Base-by-base conservation (phyloP, 1,284 basidiomycete genomes). In the Psilocybe mexicana region DNA sequence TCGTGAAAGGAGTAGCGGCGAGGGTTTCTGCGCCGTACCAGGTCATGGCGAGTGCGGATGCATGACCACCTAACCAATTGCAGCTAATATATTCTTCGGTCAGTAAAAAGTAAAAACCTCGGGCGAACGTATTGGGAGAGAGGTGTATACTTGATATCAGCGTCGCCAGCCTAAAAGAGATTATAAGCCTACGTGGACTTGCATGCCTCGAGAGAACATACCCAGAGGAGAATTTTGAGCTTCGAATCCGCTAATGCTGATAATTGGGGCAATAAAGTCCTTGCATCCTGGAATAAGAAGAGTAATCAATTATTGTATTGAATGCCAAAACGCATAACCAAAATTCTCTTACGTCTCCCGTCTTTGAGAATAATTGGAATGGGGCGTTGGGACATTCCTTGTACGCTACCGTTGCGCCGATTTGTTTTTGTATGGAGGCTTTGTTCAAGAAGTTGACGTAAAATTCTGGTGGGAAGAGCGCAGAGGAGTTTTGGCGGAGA, bases 201-300 rank as follows among this genome's bases (percentile, higher is more conserved):
- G 10, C 7, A 11, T 12, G 49, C 18, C 6, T 25, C 2, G 5
- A 30, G 25, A 24, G 3, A 3, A 44, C 77, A 26, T 66, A 84
- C 85, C 85, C 85, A 86, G 44, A 86, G 80, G 6, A 87, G 72
- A 25, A 81, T 77, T 67, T 81, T 84, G 54, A 86, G 65, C n/a
- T 75, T 67, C 23, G 82, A 81, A 64, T 86, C 73, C 0, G 74
- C 84, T 5, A 88, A 68, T 1, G 70, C 72, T 4, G 77, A 78
- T 11, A 87, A 76, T 62, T 82, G 71, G 1, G 83, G 82, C 2
- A 87, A 73, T 54, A 74, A 76, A 0, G 81, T 80, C 59, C 85
- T 54, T 45, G 57, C 57, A 45, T 58, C 57, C 57, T 58, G 38
- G n/a, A 43, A 12, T 4, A 14, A 1, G 3, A 14, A 1, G 3